Conservation (phyloP, 345 rosid species). For the Odontarrhena argentea region DNA sequence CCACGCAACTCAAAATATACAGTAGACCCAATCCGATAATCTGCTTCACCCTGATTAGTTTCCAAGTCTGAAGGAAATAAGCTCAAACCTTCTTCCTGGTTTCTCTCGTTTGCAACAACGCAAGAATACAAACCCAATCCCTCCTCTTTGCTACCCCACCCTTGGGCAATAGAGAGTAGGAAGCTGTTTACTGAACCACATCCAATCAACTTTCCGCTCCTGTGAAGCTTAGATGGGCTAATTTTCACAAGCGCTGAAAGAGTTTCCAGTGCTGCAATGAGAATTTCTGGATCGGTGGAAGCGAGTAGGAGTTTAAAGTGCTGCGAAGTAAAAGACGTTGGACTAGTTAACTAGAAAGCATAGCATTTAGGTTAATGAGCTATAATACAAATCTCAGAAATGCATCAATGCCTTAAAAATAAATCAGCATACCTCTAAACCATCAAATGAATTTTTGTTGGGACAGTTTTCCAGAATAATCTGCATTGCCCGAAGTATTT, state of each 20-base stretch:
- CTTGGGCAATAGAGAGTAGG: constrained; percentile 89
- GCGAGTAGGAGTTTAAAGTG: constrained; percentile 89
- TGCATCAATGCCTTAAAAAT: constrained; percentile 10
- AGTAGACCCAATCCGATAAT: constrained; percentile 72
- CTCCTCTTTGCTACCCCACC: constrained; percentile 99
- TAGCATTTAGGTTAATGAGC: constrained; percentile 16
- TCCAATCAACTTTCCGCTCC: constrained; percentile 79
- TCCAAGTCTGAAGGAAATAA: constrained; percentile 79
- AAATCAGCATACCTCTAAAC: constrained; percentile 69
- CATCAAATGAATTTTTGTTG: constrained; percentile 88
- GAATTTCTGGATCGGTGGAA: constrained; percentile 93
- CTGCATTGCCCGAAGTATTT: constrained; percentile 90
- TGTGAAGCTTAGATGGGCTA: constrained; percentile 86
- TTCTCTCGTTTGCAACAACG: constrained; percentile 82
- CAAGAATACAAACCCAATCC: constrained; percentile 92
- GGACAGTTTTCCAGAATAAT: constrained; percentile 86
- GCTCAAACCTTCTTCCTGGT: constrained; percentile 77
- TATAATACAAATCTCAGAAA: constrained; percentile 17
- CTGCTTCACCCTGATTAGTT: constrained; percentile 62
- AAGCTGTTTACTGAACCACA: constrained; percentile 83
- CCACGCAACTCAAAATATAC: constrained; percentile 90
- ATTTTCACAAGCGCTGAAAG: constrained; percentile 86
- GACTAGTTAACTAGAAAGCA: constrained; percentile 29
- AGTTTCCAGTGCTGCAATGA: constrained; percentile 85
- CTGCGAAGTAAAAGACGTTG: constrained; percentile 44